phyloP scores from a whole-genome alignment of 2,329 filamentous ascomycete species.

The Ceratocystis ficicola region DNA sequence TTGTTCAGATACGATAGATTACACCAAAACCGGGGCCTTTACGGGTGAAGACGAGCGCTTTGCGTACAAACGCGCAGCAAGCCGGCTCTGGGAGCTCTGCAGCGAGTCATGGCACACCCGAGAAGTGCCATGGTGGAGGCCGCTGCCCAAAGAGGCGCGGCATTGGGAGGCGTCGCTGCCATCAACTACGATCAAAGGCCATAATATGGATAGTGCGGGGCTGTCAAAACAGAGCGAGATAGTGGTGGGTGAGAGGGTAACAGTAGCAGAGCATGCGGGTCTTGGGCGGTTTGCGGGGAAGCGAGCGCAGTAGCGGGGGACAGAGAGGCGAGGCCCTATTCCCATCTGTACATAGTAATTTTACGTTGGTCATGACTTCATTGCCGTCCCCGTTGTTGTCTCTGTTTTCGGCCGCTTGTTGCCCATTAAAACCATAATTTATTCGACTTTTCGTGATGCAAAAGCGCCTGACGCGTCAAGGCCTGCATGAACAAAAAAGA shows the following conservation, averaged over 20 bases:
- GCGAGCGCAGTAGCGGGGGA: background rate
- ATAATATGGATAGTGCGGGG: constrained; percentile 15
- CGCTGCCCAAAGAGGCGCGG: constrained; percentile 49
- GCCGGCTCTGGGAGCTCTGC: constrained; percentile 74
- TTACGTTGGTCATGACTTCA: no score
- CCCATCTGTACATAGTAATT: no score
- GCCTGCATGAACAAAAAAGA: background rate
- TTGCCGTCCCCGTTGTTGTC: no score
- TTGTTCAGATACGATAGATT: constrained; percentile 39
- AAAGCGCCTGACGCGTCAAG: constrained; percentile 5
- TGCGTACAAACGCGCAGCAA: constrained; percentile 64
- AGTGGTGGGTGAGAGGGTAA: constrained; percentile 10
- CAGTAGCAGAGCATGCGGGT: constrained; percentile 18
- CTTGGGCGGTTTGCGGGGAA: constrained; percentile 18
- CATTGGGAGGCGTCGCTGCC: constrained; percentile 46
- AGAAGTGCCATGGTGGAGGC: constrained; percentile 53
- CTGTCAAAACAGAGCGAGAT: constrained; percentile 16
- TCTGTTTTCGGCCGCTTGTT: no score
- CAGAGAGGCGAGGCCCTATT: background rate
- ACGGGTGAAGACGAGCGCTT: constrained; percentile 74
- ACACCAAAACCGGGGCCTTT: constrained; percentile 54
- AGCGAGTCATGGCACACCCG: constrained; percentile 58
- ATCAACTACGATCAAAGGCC: constrained; percentile 12
- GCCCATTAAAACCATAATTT: background rate
- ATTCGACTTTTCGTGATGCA: background rate